A percentile compares a stretch with the other conserved stretches of the same genome.
phyloP scores from a whole-genome alignment of 2,329 filamentous ascomycete genomes.

The Periconia macrospinosa region DNA sequence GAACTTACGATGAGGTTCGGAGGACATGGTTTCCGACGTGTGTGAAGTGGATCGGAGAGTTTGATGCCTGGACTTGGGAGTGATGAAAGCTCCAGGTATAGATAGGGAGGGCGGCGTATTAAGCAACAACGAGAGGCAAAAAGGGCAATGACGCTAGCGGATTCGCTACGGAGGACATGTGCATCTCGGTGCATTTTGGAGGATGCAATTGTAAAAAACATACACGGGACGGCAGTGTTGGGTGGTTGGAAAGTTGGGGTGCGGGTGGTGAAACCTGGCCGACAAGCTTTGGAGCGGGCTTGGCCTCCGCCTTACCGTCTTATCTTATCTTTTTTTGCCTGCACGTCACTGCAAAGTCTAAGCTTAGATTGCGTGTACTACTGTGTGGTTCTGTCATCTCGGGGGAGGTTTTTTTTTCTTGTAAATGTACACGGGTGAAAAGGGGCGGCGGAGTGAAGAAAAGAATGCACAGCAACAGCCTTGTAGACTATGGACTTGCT shows the following conservation, averaged over 20 bases:
- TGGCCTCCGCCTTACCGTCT: too few species aligned
- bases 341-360: too few species aligned
- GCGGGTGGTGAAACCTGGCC: background rate
- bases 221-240: background rate
- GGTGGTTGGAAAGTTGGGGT: background rate
- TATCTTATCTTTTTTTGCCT: too few species aligned
- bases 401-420: too few species aligned
- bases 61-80: slow-evolving; percentile 27
- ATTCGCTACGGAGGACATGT: slow-evolving; percentile 8
- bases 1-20: slow-evolving; percentile 35
- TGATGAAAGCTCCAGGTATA: slow-evolving; percentile 16
- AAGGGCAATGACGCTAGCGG: slow-evolving; percentile 8
- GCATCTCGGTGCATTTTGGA: background rate
- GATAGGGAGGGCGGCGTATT: slow-evolving; percentile 33
- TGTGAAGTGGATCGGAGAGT: slow-evolving; percentile 23
- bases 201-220: background rate
- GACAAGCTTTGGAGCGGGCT: background rate
- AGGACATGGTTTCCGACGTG: slow-evolving; percentile 32
- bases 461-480: too few species aligned
- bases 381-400: too few species aligned
- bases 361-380: too few species aligned
- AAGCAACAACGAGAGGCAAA: slow-evolving; percentile 29
- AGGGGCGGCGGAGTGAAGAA: too few species aligned
- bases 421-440: too few species aligned
- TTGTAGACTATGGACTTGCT: too few species aligned